Conservation (phyloP, 176 grass and related monocot species). For the Olyra latifolia region DNA sequence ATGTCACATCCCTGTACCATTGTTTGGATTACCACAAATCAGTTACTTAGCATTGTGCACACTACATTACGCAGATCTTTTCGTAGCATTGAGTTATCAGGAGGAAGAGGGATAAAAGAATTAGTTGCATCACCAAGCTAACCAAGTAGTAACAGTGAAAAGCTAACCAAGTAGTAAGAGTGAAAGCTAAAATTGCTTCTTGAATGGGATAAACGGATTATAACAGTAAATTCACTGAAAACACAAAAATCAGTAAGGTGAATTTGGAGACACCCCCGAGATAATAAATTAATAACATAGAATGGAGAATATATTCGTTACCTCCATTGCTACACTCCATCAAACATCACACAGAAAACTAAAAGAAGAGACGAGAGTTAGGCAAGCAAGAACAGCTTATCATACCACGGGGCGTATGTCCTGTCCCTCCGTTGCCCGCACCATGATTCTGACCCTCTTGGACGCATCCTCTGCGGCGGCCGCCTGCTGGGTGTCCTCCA, state of each 20-base stretch:
- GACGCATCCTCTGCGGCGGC: conserved; percentile 23
- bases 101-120: background rate
- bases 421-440: conserved; percentile 36
- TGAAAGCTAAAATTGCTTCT: background rate
- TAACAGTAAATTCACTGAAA: background rate
- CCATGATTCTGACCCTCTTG: conserved; percentile 74
- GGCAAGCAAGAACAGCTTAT: background rate
- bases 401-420: conserved; percentile 79
- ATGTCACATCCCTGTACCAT: conserved; percentile 81
- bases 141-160: background rate
- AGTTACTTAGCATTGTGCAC: background rate
- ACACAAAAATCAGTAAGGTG: background rate
- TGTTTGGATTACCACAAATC: background rate
- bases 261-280: background rate
- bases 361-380: background rate
- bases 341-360: background rate
- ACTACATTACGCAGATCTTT: background rate
- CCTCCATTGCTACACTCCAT: background rate
- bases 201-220: background rate
- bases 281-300: no score
- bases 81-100: background rate
- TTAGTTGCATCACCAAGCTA: background rate
- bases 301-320: background rate
- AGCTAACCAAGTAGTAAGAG: background rate
- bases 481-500: conserved; percentile 78